Percentiles rank a stretch among this genome's conserved stretches.
These are phyloP conservation scores for Passalora sequoiae DNA, from an alignment of 2,329 filamentous ascomycete genomes.

Conservation along the genomic window DNA sequence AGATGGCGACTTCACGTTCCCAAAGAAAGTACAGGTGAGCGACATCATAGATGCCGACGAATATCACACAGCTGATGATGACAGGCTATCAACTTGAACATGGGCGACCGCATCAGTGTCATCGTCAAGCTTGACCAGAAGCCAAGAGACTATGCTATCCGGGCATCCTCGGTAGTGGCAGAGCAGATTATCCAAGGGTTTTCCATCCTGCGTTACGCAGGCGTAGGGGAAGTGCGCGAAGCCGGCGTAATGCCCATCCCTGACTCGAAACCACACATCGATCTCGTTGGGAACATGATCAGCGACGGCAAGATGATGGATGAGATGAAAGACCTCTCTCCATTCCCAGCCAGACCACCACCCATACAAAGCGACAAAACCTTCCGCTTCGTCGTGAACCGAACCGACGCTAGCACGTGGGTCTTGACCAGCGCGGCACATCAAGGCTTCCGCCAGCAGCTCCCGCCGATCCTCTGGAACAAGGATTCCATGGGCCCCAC, in stretches of 20 bases:
- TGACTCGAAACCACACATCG: constrained; percentile 9
- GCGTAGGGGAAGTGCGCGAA: constrained; percentile 9
- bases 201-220: constrained; percentile 14
- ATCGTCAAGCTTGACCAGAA: constrained; percentile 17
- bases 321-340: constrained; percentile 14
- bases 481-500: constrained; percentile 15
- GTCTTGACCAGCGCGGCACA: constrained; percentile 16
- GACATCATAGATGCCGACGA: too few relatives aligned
- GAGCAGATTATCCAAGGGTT: constrained; percentile 18
- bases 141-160: constrained; percentile 16
- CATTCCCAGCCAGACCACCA: constrained; percentile 16
- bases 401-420: constrained; percentile 13
- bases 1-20: constrained; percentile 21
- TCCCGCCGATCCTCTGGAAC: constrained; percentile 20
- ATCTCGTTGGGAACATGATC: constrained; percentile 13
- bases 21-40: constrained; percentile 18
- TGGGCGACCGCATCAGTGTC: constrained; percentile 17
- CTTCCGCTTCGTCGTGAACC: constrained; percentile 16
- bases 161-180: constrained; percentile 8
- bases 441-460: constrained; percentile 20
- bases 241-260: constrained; percentile 11
- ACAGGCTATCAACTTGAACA: constrained; percentile 9
- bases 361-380: constrained; percentile 14
- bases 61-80: too few relatives aligned
- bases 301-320: constrained; percentile 12